Conservation (phyloP, 1,139 yeast genomes). For the Hyphopichia wangnamkhiaoensis region DNA sequence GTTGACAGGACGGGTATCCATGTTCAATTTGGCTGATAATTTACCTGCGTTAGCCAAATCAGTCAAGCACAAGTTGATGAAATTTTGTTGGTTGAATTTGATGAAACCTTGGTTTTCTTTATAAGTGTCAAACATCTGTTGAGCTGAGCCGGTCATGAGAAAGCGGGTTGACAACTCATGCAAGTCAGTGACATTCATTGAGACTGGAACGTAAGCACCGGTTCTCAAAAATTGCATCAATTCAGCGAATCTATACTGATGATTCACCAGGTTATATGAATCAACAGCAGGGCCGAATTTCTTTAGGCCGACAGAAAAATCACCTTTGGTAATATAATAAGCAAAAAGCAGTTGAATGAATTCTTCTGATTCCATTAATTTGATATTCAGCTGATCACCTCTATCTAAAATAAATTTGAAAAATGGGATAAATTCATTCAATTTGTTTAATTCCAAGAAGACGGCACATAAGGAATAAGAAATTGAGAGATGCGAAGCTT, state of each 20-base stretch:
- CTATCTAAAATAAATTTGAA: slow-evolving; percentile 12
- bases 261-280: slow-evolving; percentile 16
- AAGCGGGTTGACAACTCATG: slow-evolving; percentile 7
- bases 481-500: slow-evolving; percentile 9
- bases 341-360: slow-evolving; percentile 22
- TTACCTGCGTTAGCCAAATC: slow-evolving; percentile 16
- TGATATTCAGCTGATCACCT: slow-evolving; percentile 7
- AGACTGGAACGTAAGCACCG: neutral
- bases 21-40: slow-evolving; percentile 4
- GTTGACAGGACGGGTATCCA: slow-evolving; percentile 9
- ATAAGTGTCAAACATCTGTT: slow-evolving; percentile 18
- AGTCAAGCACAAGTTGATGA: slow-evolving; percentile 18
- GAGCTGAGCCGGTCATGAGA: slow-evolving; percentile 9
- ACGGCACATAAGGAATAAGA: slow-evolving; percentile 15
- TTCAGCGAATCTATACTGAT: slow-evolving; percentile 20
- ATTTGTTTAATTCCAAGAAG: slow-evolving; percentile 13
- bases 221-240: slow-evolving; percentile 19
- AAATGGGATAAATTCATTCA: slow-evolving; percentile 16
- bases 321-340: slow-evolving; percentile 22
- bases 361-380: slow-evolving; percentile 15
- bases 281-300: slow-evolving; percentile 16
- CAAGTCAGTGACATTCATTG: slow-evolving; percentile 2
- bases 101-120: slow-evolving; percentile 11
- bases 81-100: slow-evolving; percentile 10
- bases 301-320: slow-evolving; percentile 15